These are phyloP conservation scores for Syzygium grande DNA, from an alignment of 345 rosid genomes.

Conservation along the genomic window DNA sequence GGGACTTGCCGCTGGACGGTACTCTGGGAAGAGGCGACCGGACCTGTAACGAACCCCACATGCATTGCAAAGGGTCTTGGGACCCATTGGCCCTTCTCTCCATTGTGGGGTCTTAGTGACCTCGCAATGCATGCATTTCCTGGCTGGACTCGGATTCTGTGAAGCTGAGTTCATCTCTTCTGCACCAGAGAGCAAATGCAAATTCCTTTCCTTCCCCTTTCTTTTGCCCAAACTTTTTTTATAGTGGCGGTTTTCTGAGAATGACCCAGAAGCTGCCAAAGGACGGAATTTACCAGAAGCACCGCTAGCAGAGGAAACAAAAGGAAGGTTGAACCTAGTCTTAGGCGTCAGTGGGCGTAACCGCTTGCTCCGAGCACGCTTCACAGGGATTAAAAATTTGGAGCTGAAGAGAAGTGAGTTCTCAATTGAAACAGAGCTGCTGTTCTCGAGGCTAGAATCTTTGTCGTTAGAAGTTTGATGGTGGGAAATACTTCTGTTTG, in stretches of 20 bases:
- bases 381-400: slow-evolving; percentile 28
- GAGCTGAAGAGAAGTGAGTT: slow-evolving; percentile 18
- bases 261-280: slow-evolving; percentile 19
- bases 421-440: slow-evolving; percentile 46
- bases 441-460: slow-evolving; percentile 70
- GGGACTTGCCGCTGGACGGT: slow-evolving; percentile 89
- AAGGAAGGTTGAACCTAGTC: slow-evolving; percentile 9
- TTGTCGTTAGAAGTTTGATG: slow-evolving; percentile 26
- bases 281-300: slow-evolving; percentile 8
- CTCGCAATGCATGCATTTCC: slow-evolving; percentile 73
- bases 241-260: slow-evolving; percentile 17
- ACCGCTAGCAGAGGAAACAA: background rate
- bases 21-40: slow-evolving; percentile 82
- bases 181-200: slow-evolving; percentile 14
- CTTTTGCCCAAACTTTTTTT: slow-evolving; percentile 25
- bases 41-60: slow-evolving; percentile 90
- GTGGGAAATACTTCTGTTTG: slow-evolving; percentile 16
- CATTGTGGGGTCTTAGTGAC: slow-evolving; percentile 83
- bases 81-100: slow-evolving; percentile 93
- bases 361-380: slow-evolving; percentile 75
- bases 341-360: slow-evolving; percentile 24
- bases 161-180: slow-evolving; percentile 12
- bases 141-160: slow-evolving; percentile 10
- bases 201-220: slow-evolving; percentile 29
- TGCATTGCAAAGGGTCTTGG: slow-evolving; percentile 92